Percentiles rank a stretch among this genome's conserved stretches.
phyloP scores from a whole-genome alignment of 352 stramenopile genomes.

The Pythium vanterpoolii region DNA sequence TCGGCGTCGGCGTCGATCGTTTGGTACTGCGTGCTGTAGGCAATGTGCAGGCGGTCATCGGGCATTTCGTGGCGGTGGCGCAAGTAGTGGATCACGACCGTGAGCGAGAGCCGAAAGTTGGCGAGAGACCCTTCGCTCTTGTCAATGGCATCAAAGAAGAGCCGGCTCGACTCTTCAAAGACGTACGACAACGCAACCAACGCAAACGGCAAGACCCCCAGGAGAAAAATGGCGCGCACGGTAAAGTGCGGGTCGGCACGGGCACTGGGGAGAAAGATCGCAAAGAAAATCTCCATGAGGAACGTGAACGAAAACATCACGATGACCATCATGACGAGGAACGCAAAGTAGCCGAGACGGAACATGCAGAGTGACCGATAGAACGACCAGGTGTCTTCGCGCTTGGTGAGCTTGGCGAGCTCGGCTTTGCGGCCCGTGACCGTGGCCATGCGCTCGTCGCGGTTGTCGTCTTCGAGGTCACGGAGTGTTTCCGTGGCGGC shows the following conservation, averaged over 20 bases:
- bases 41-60: constrained; percentile 62
- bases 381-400: constrained; percentile 60
- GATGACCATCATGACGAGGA: constrained; percentile 88
- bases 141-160: constrained; percentile 86
- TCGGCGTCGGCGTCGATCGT: constrained; percentile 57
- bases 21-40: constrained; percentile 45
- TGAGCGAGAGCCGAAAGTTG: constrained; percentile 83
- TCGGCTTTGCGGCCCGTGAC: constrained; percentile 55
- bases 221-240: constrained; percentile 60
- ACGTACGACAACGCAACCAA: constrained; percentile 85
- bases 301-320: constrained; percentile 89
- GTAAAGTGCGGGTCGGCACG: constrained; percentile 69
- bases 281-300: constrained; percentile 90
- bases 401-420: constrained; percentile 62
- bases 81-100: constrained; percentile 83
- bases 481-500: constrained; percentile 9
- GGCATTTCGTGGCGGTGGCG: constrained; percentile 80
- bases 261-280: constrained; percentile 84
- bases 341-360: constrained; percentile 85
- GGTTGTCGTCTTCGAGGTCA: constrained; percentile 20
- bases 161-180: constrained; percentile 79
- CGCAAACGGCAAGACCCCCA: constrained; percentile 67
- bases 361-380: constrained; percentile 84
- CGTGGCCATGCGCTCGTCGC: constrained; percentile 55
- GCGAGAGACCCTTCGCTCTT: constrained; percentile 73